Conservation (phyloP, 2,329 filamentous ascomycete genomes). For the Leptographium radiaticola region DNA sequence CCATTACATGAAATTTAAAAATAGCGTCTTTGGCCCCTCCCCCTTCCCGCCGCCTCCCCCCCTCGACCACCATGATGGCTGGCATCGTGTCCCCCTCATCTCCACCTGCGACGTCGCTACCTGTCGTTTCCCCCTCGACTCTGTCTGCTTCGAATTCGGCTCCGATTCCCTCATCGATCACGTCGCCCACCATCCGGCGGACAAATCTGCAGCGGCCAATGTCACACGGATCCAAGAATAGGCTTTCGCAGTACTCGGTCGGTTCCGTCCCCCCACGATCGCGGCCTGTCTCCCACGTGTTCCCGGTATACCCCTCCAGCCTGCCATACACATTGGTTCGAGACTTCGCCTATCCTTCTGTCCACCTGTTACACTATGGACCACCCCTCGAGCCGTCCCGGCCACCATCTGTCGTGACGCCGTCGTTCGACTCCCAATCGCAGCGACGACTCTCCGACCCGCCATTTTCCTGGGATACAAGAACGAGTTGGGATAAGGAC, state of each 20-base stretch:
- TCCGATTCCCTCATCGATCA: constrained; percentile 42
- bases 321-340: constrained; percentile 81
- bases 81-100: constrained; percentile 46
- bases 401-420: constrained; percentile 73
- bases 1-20: constrained; percentile 3
- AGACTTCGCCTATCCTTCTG: constrained; percentile 82
- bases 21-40: constrained; percentile 9
- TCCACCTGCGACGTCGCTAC: constrained; percentile 35
- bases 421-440: constrained; percentile 53
- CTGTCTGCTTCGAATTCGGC: constrained; percentile 35
- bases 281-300: constrained; percentile 67
- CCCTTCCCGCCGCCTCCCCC: constrained; percentile 2
- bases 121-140: constrained; percentile 27
- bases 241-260: constrained; percentile 73
- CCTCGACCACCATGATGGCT: constrained; percentile 22
- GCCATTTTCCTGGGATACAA: constrained; percentile 61
- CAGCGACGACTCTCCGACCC: constrained; percentile 69
- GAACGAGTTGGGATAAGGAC: constrained; percentile 40
- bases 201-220: constrained; percentile 51
- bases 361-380: constrained; percentile 85
- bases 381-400: constrained; percentile 62
- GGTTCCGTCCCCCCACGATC: constrained; percentile 57
- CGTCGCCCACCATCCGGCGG: constrained; percentile 38
- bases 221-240: constrained; percentile 67
- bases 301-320: constrained; percentile 73